Percentiles rank a stretch among this genome's conserved stretches.
Conservation (phyloP, 148 eudicot genomes). For the Vaccinium macrocarpon region DNA sequence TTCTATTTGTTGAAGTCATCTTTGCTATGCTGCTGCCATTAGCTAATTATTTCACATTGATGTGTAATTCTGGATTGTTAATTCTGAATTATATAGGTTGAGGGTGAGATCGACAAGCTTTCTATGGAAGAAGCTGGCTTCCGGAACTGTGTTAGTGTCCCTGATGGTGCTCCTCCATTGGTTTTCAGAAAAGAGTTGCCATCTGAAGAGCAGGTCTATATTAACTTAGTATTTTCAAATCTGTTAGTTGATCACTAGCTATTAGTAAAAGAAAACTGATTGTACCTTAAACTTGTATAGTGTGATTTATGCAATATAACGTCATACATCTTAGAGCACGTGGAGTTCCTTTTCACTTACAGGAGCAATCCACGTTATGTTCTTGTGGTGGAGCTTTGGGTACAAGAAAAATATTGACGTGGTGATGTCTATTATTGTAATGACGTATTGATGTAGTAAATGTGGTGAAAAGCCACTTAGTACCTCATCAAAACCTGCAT, state of each 20-base stretch:
- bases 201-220: slow-evolving; percentile 58
- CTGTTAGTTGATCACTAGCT: neutral
- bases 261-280: neutral
- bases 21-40: slow-evolving; percentile 9
- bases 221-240: neutral
- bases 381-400: neutral
- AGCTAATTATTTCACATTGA: neutral
- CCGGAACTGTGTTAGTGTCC: slow-evolving; percentile 88
- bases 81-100: slow-evolving; percentile 54
- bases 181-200: slow-evolving; percentile 75
- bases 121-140: slow-evolving; percentile 99
- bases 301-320: neutral
- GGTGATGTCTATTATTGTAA: neutral
- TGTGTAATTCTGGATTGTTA: neutral
- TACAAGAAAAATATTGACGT: neutral
- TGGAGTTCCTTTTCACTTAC: neutral
- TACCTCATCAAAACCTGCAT: too few species aligned
- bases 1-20: slow-evolving; percentile 14
- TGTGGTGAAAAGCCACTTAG: too few species aligned
- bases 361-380: neutral
- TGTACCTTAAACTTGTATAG: neutral
- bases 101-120: slow-evolving; percentile 98
- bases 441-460: neutral
- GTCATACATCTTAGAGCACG: neutral
- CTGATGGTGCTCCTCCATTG: slow-evolving; percentile 90